A percentile compares a stretch with the other conserved stretches of the same genome.
Conservation (phyloP, 1,284 basidiomycete species). For the Irpex sp. region DNA sequence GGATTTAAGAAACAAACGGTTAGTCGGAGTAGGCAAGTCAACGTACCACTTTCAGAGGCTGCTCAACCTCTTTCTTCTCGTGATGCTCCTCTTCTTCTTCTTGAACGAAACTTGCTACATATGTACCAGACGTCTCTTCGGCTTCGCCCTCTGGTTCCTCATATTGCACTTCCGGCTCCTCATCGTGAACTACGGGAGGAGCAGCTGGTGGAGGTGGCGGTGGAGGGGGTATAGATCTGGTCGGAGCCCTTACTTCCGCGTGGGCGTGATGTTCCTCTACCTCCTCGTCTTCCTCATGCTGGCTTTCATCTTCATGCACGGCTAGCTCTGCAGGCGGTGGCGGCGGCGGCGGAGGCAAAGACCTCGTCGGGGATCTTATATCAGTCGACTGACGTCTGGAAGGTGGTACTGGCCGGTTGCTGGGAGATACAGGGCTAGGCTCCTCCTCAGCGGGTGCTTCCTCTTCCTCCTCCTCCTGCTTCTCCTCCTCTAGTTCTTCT, state of each 20-base stretch:
- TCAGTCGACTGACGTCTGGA: background rate
- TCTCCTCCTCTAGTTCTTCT: background rate
- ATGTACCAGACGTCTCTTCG: background rate
- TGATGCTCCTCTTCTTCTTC: background rate
- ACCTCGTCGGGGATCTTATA: background rate
- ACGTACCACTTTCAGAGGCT: background rate
- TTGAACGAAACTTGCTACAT: background rate
- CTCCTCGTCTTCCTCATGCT: background rate
- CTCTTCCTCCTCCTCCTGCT: too few relatives aligned
- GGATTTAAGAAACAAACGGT: background rate
- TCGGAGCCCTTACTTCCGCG: background rate
- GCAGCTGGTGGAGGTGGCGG: background rate
- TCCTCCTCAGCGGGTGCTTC: background rate
- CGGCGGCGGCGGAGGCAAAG: background rate
- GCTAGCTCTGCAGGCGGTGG: background rate
- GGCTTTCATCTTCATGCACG: background rate
- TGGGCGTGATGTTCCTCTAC: background rate
- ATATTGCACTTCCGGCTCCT: background rate
- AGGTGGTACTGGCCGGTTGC: background rate
- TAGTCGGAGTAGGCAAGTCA: background rate
- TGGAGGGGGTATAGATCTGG: background rate
- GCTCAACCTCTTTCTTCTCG: background rate
- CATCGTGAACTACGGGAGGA: background rate
- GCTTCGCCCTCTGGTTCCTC: background rate
- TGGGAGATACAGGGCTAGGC: background rate